These are phyloP conservation scores for Papilionanthe hybrid DNA, from an alignment of 116 monocot genomes.

Conservation along the genomic window DNA sequence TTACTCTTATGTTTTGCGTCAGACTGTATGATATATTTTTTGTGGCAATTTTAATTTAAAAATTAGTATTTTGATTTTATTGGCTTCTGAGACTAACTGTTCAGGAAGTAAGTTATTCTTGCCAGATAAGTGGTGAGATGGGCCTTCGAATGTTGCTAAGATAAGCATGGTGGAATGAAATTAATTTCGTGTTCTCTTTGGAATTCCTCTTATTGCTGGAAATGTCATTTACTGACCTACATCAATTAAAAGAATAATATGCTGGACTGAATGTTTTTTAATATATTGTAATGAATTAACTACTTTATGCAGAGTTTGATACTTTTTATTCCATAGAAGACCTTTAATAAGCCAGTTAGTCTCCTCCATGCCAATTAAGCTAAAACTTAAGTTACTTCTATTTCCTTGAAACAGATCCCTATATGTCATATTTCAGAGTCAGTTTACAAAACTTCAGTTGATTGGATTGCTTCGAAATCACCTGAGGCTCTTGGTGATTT, in stretches of 20 bases:
- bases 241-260: not conserved
- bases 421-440: constrained; percentile 69
- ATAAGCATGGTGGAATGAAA: no score
- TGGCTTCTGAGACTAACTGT: not conserved
- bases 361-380: not conserved
- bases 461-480: constrained; percentile 75
- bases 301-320: not conserved
- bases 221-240: not conserved
- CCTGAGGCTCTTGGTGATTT: constrained; percentile 64
- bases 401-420: constrained; percentile 41
- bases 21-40: not conserved
- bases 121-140: no score
- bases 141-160: no score
- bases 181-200: not conserved
- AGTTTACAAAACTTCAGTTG: constrained; percentile 67
- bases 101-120: not conserved
- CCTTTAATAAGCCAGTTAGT: not conserved
- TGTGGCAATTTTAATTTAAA: not conserved
- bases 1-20: not conserved
- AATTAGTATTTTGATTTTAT: not conserved
- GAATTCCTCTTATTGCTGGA: not conserved
- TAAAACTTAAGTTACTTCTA: not conserved
- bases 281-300: not conserved
- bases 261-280: not conserved
- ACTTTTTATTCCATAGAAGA: not conserved